A percentile compares a stretch with the other conserved stretches of the same genome.
Evolutionary conservation across 345 rosid genomes (phyloP).

Genomic region (Lepidium africanum): DNA sequence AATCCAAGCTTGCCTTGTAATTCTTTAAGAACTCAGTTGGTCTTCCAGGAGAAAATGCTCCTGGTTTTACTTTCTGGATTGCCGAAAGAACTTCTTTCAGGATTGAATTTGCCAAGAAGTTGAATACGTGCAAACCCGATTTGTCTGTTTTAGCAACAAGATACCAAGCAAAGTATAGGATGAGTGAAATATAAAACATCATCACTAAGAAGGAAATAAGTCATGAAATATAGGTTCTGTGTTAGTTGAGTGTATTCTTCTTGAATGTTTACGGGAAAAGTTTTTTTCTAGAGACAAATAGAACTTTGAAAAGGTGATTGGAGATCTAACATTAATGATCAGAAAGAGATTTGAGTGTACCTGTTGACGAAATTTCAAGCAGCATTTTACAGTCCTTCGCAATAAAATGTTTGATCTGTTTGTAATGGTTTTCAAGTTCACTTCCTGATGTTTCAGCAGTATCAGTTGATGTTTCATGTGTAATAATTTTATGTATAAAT

Average conservation of each 20-base stretch:
- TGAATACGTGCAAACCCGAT: conserved; percentile 90
- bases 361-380: conserved; percentile 76
- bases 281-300: not conserved
- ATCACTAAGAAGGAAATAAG: not conserved
- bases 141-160: conserved; percentile 50
- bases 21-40: conserved; percentile 86
- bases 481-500: conserved; percentile 52
- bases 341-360: conserved; percentile 27
- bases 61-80: conserved; percentile 88
- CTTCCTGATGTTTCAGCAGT: conserved; percentile 49
- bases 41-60: conserved; percentile 99
- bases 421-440: conserved; percentile 77
- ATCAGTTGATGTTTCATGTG: conserved; percentile 41
- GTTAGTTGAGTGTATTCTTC: not conserved
- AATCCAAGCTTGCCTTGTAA: conserved; percentile 83
- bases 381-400: conserved; percentile 75
- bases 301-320: not conserved
- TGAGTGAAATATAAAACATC: conserved; percentile 1
- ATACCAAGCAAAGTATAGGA: conserved; percentile 1
- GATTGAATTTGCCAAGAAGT: conserved; percentile 91
- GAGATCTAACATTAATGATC: not conserved
- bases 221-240: not conserved
- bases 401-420: conserved; percentile 55
- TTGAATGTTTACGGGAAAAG: not conserved
- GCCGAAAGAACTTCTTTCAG: conserved; percentile 83